Evolutionary conservation across 2,329 filamentous ascomycete genomes (phyloP).

Genomic region (Didymella exigua): DNA sequence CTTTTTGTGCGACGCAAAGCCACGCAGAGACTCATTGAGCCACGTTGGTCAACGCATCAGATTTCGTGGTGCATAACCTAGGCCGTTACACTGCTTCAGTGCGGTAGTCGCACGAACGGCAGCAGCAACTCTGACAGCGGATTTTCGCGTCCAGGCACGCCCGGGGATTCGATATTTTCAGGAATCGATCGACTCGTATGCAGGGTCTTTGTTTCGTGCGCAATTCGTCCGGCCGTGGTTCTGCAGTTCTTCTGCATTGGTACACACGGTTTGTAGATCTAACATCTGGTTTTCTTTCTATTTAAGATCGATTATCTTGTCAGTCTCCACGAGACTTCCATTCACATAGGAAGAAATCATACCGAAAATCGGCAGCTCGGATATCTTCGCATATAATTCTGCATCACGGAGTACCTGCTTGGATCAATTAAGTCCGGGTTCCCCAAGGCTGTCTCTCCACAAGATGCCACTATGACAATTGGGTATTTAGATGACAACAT

Average conservation of each 20-base stretch:
- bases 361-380: neutral
- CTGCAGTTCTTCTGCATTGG: conserved; percentile 2
- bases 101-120: conserved; percentile 20
- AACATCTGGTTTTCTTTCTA: neutral
- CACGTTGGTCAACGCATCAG: conserved; percentile 33
- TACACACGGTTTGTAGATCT: neutral
- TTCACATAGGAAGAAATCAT: neutral
- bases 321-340: neutral
- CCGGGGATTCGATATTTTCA: neutral
- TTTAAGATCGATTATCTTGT: neutral
- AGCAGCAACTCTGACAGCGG: conserved; percentile 25
- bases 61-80: conserved; percentile 48
- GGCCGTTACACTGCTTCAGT: conserved; percentile 31
- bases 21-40: conserved; percentile 22
- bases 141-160: conserved; percentile 9
- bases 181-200: conserved; percentile 2
- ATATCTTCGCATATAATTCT: neutral
- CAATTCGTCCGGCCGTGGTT: neutral
- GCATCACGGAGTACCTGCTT: conserved; percentile 12
- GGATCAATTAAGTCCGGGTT: neutral
- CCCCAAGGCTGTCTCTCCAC: neutral
- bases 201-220: conserved; percentile 10
- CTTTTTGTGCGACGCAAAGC: conserved; percentile 24
- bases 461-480: conserved; percentile 4
- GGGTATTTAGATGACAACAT: conserved; percentile 7